Base-by-base conservation (phyloP, 2,329 filamentous ascomycete species). In the Coniella vitis region DNA sequence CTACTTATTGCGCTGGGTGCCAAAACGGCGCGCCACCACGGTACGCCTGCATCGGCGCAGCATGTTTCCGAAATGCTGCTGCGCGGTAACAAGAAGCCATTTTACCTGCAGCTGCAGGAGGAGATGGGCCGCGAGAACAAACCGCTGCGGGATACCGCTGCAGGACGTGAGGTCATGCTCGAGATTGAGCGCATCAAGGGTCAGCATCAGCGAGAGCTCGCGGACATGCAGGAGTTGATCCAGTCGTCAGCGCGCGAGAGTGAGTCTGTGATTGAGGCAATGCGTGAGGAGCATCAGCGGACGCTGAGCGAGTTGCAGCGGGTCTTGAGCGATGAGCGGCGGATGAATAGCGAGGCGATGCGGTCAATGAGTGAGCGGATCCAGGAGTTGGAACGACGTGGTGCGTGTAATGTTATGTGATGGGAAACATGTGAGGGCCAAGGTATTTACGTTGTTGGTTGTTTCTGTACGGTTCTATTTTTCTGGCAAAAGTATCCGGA, bases 81-180 rank as follows among this genome's bases (percentile, higher is more conserved):
- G 46, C 81, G 84, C 25, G 10, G 17, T 9, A 40, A 40, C 61
- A 86, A 85, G 48, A 80, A 83, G 58, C 80, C 79, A 8, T 69
- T 86, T 45, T 86, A 84, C 61, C 73, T 79, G 42, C 73, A 77
- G 25, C 84, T 86, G 63, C 45, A 47, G 56, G 75, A 81, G 39
- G 83, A 86, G 60, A 65, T 87, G 55, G 78, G 74, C 54, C 76
- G 75, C 58, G 74, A 83, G 42, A 63, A 76, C 35, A 76, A 72
- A 59, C 74, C 73, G 44, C 72, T 82, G 17, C 68, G 70, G 44
- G 61, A 64, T 44, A 64, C 61, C 21, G 60, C 61, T 21, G 67
- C 69, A 34, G 70, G 71, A 1, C 77, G 78, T 12, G 75, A 78
- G 47, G 78, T 76, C 0, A 75, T 78, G 51, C 72, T 76, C 29